phyloP scores from a whole-genome alignment of 1,139 yeast genomes.

The Kurtzmaniella quercitrusa region DNA sequence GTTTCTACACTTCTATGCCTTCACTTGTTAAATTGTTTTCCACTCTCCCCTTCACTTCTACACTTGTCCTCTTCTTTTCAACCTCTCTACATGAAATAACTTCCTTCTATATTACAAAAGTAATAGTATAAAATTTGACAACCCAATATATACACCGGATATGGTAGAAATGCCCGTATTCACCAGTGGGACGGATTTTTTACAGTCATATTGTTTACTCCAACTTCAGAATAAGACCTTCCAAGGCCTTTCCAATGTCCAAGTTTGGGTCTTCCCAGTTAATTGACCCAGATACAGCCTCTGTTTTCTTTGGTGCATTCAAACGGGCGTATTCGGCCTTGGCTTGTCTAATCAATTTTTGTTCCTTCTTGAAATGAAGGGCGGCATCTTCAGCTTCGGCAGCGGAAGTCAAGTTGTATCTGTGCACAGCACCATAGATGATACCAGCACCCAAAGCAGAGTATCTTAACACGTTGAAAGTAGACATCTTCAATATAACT shows the following conservation, averaged over 20 bases:
- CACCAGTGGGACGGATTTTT: not conserved
- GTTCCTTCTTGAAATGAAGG: slow-evolving; percentile 59
- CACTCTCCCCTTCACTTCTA: not conserved
- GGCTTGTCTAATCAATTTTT: slow-evolving; percentile 79
- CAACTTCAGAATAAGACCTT: slow-evolving; percentile 40
- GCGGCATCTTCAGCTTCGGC: slow-evolving; percentile 58
- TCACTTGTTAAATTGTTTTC: no score
- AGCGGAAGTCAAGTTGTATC: slow-evolving; percentile 59
- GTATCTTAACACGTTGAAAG: slow-evolving; percentile 80
- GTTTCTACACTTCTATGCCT: no score
- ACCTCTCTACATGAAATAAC: not conserved
- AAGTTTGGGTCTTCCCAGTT: slow-evolving; percentile 89
- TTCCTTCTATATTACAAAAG: slow-evolving; percentile 6
- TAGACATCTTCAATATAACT: slow-evolving; percentile 19
- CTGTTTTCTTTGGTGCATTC: slow-evolving; percentile 43
- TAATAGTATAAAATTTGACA: not conserved
- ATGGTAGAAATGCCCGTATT: not conserved
- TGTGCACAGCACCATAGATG: slow-evolving; percentile 84
- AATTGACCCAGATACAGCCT: slow-evolving; percentile 39
- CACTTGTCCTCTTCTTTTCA: not conserved
- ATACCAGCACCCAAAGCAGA: slow-evolving; percentile 88
- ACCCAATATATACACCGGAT: slow-evolving; percentile 2
- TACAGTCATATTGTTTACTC: slow-evolving; percentile 18
- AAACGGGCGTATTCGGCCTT: slow-evolving; percentile 80
- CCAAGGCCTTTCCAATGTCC: slow-evolving; percentile 61